Evolutionary conservation across 768 basidiomycete genomes (phyloP).

Genomic region (Tricholoma saponaceum): DNA sequence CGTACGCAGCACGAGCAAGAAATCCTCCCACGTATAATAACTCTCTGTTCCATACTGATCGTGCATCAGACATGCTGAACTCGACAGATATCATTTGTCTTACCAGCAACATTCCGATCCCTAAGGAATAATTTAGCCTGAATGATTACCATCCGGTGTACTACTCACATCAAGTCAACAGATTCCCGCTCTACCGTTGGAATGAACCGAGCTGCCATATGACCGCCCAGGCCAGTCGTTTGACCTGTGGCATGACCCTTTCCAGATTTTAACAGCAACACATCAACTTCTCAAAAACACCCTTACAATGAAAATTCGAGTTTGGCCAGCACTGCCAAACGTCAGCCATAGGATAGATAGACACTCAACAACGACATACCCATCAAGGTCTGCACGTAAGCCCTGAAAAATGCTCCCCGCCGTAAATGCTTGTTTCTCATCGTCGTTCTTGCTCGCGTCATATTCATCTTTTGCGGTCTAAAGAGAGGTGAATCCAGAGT

Average conservation of each 20-base stretch:
- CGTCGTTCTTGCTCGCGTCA: conserved; percentile 68
- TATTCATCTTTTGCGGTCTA: conserved; percentile 83
- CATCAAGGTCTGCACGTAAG: conserved; percentile 80
- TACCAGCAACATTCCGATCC: conserved; percentile 78
- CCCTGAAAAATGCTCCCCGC: conserved; percentile 86
- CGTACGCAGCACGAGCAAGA: conserved; percentile 78
- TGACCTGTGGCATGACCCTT: conserved; percentile 90
- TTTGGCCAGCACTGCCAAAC: conserved; percentile 49
- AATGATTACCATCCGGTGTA: background rate
- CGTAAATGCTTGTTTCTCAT: conserved; percentile 50
- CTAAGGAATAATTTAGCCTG: conserved; percentile 29
- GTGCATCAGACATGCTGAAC: conserved; percentile 1
- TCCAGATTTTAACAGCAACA: conserved; percentile 2
- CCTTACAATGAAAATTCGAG: conserved; percentile 82
- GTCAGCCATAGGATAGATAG: conserved; percentile 1
- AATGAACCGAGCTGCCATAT: conserved; percentile 79
- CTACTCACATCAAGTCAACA: conserved; percentile 74
- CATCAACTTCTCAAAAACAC: background rate
- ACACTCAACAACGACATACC: conserved; percentile 36
- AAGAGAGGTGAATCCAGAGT: background rate
- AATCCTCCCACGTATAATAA: conserved; percentile 82
- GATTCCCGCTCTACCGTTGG: conserved; percentile 96
- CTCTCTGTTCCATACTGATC: conserved; percentile 84
- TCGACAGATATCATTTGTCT: conserved; percentile 18
- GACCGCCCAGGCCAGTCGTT: conserved; percentile 75